A percentile compares a stretch with the other conserved stretches of the same genome.
Conservation (phyloP, 2,329 filamentous ascomycete genomes). For the Scytalidium sp. region DNA sequence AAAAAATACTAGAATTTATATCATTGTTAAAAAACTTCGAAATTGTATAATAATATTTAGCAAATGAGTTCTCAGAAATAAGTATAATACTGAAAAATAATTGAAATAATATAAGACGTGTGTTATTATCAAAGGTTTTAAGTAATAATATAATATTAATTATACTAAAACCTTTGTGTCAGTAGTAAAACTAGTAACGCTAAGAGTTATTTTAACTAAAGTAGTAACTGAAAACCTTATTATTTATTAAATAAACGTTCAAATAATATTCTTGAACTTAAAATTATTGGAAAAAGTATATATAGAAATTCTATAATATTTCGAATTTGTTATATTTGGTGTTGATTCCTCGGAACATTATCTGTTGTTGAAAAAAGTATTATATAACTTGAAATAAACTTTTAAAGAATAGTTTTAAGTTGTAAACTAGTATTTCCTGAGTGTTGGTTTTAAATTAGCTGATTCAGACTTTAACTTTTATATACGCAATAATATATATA, state of each 20-base stretch:
- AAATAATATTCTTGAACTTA: too few relatives aligned
- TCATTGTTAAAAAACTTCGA: background rate
- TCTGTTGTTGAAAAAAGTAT: background rate
- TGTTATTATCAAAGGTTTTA: background rate
- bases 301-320: too few relatives aligned
- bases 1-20: background rate
- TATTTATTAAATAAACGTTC: background rate
- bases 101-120: background rate
- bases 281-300: too few relatives aligned
- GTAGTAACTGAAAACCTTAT: background rate
- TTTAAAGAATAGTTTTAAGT: background rate
- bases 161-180: background rate
- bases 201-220: background rate
- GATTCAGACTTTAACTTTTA: too few relatives aligned
- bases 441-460: too few relatives aligned
- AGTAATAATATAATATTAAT: background rate
- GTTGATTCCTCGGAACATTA: background rate
- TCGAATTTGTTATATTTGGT: too few relatives aligned
- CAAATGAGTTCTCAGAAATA: background rate
- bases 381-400: background rate
- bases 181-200: background rate
- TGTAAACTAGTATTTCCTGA: too few relatives aligned
- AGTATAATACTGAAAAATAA: background rate
- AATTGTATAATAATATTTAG: background rate
- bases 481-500: too few relatives aligned